These are phyloP conservation scores for Lentinula detonsa DNA, from an alignment of 768 basidiomycete species.

Conservation along the genomic window DNA sequence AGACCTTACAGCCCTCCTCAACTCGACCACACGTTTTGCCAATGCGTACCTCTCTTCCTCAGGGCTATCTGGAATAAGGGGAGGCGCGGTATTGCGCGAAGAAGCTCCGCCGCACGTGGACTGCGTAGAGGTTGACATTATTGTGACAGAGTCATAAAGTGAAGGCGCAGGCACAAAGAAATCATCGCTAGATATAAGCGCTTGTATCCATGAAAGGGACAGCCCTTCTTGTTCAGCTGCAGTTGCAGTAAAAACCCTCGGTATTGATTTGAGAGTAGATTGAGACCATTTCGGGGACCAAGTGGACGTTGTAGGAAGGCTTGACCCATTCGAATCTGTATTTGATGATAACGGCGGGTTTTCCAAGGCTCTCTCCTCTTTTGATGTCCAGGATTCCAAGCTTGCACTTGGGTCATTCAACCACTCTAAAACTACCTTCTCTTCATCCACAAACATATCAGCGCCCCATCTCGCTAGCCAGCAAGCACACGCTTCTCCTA, in stretches of 20 bases:
- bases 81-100: not conserved
- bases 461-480: slow-evolving; percentile 86
- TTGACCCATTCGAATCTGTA: not conserved
- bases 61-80: slow-evolving; percentile 23
- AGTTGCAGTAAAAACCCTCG: slow-evolving; percentile 56
- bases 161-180: slow-evolving; percentile 49
- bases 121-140: not conserved
- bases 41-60: slow-evolving; percentile 80
- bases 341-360: not conserved
- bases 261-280: slow-evolving; percentile 18
- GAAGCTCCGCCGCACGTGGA: not conserved
- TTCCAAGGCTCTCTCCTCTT: not conserved
- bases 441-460: slow-evolving; percentile 70
- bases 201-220: slow-evolving; percentile 65
- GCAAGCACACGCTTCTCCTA: slow-evolving; percentile 83
- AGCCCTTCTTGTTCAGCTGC: slow-evolving; percentile 47
- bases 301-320: slow-evolving; percentile 6
- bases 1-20: slow-evolving; percentile 31
- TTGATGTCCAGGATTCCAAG: slow-evolving; percentile 14
- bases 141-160: not conserved
- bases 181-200: slow-evolving; percentile 69
- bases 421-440: slow-evolving; percentile 21
- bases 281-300: slow-evolving; percentile 5
- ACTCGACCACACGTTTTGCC: slow-evolving; percentile 68
- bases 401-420: slow-evolving; percentile 18